Conservation (phyloP, 164 flowering plant genomes). For the Macadamia tetraphylla region DNA sequence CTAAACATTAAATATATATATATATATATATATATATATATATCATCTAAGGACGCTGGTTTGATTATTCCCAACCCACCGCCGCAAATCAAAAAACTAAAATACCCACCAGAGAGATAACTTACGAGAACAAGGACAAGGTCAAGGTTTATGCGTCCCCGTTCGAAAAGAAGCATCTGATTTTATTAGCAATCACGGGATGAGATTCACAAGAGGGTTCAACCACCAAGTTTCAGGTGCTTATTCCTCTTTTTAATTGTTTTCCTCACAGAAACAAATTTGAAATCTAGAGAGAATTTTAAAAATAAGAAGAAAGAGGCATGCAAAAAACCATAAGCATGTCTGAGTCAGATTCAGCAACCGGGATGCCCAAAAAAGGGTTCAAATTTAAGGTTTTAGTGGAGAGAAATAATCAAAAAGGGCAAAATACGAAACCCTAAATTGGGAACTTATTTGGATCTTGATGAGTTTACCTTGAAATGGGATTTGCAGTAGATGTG, state of each 20-base stretch:
- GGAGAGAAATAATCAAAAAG: neutral
- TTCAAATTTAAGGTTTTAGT: too few relatives aligned
- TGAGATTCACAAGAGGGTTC: neutral
- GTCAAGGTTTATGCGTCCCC: too few relatives aligned
- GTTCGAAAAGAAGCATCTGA: too few relatives aligned
- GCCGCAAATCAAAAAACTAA: neutral
- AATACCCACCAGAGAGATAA: neutral
- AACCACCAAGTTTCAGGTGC: neutral
- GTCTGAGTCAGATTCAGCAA: neutral
- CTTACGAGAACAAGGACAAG: neutral
- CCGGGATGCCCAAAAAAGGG: neutral
- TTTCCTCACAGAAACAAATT: neutral
- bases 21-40: neutral
- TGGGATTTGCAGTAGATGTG: constrained; percentile 57
- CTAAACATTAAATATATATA: too few relatives aligned
- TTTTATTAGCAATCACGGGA: neutral
- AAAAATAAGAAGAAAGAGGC: neutral
- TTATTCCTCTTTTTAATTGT: too few relatives aligned
- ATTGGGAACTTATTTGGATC: neutral
- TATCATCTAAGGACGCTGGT: neutral
- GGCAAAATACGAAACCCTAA: constrained; percentile 1
- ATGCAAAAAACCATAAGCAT: neutral
- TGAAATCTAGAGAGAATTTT: neutral
- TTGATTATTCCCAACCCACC: neutral
- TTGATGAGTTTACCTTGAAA: constrained; percentile 50